Evolutionary conservation across 371 early-diverging fungal genomes (phyloP), one percentile per base, ranked within the genome.

Genomic region (Coemansia sp.): DNA sequence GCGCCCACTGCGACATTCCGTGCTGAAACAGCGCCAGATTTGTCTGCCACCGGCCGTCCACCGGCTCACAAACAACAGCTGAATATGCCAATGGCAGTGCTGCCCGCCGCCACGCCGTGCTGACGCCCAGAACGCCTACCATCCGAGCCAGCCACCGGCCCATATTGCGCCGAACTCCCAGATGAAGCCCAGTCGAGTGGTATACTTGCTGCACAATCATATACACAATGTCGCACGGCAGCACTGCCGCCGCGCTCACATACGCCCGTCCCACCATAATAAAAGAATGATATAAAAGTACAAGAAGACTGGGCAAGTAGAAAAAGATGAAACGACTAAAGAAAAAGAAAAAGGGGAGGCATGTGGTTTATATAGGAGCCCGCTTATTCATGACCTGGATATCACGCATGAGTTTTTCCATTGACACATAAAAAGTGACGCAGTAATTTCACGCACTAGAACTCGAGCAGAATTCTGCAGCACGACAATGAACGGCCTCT

Each of bases 21-120:
- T 3, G 1, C 9, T 26, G 15, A 11, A 66, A 59, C 19, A 70
- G 46, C 5, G 6, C 9, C 12, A 65, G 2, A 23, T 72, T 72
- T 2, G 65, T 72, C 13, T 39, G 24, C 73, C 73, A 70, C 58
- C 44, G 9, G 15, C 56, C 56, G 19, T 41, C 40, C n/a, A 21
- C 26, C 51, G 58, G 60, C 44, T 72, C 71, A 39, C 71, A 72
- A 0, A 70, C 61, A 12, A 72, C 29, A 0, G 70, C 21, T n/a
- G 21, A 28, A 36, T 72, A 70, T 9, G 65, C 70, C 2, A 69
- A 54, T n/a, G 73, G 73, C 21, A 65, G 2, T 0, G 41, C 41
- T 6, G 62, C 71, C 4, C 36, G 61, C 4, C 73, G 63, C 73
- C 73, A 72, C 21, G 48, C 44, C 15, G 44, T n/a, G 65, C 48